phyloP scores from a whole-genome alignment of 2,329 filamentous ascomycete species.

The Fulvia fulva region DNA sequence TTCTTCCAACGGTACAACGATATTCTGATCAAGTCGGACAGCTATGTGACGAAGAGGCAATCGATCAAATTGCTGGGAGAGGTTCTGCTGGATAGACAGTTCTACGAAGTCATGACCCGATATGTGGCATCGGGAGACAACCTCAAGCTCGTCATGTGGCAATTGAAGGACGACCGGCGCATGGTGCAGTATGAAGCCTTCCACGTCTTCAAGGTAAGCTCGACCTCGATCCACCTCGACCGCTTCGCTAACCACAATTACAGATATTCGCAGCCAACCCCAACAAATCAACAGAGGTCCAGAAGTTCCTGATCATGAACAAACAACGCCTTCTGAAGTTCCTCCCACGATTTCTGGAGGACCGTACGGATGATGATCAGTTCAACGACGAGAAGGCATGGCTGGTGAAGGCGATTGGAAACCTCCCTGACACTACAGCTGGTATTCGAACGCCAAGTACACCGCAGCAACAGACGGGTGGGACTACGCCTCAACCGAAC shows the following conservation, averaged over 20 bases:
- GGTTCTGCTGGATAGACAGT: slow-evolving; percentile 87
- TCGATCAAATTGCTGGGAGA: slow-evolving; percentile 97
- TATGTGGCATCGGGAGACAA: slow-evolving; percentile 96
- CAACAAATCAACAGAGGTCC: slow-evolving; percentile 93
- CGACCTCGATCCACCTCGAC: neutral
- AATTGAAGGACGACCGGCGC: slow-evolving; percentile 89
- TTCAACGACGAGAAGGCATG: slow-evolving; percentile 98
- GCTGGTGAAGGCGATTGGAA: slow-evolving; percentile 81
- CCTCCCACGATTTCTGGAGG: slow-evolving; percentile 85
- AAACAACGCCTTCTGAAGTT: slow-evolving; percentile 86
- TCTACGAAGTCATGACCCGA: slow-evolving; percentile 96
- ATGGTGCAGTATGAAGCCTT: slow-evolving; percentile 99
- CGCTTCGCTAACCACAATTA: slow-evolving; percentile 12
- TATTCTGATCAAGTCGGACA: slow-evolving; percentile 82
- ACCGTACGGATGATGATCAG: slow-evolving; percentile 94
- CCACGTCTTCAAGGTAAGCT: slow-evolving; percentile 83
- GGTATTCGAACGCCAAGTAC: slow-evolving; percentile 15
- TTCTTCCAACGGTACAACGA: slow-evolving; percentile 93
- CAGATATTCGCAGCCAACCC: slow-evolving; percentile 96
- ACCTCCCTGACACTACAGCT: slow-evolving; percentile 32
- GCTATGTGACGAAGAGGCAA: slow-evolving; percentile 96
- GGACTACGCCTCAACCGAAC: neutral
- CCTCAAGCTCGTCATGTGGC: slow-evolving; percentile 96
- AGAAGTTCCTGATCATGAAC: slow-evolving; percentile 95
- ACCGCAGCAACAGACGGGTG: neutral